Percentiles rank a stretch among this genome's conserved stretches.
These are phyloP conservation scores for Cryptosporidium viatorum DNA, from an alignment of 169 alveolate species.

Conservation along the genomic window DNA sequence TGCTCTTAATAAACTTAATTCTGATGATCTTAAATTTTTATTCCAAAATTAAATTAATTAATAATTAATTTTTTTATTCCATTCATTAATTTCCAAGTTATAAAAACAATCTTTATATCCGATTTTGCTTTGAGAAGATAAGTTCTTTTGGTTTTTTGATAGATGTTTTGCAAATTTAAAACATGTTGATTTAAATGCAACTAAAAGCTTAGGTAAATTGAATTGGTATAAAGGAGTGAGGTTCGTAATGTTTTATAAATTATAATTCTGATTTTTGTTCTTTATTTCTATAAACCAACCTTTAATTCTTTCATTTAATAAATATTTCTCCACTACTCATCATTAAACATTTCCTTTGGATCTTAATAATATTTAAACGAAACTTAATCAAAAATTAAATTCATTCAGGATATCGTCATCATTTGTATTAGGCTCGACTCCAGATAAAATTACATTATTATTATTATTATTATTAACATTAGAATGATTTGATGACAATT, in stretches of 20 bases:
- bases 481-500: background rate
- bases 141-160: too few relatives aligned
- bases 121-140: background rate
- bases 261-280: background rate
- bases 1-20: conserved; percentile 86
- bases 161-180: background rate
- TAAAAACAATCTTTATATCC: background rate
- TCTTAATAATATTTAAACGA: too few relatives aligned
- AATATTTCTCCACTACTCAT: background rate
- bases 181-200: background rate
- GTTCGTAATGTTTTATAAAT: too few relatives aligned
- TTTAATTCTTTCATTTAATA: too few relatives aligned
- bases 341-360: background rate
- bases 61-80: background rate
- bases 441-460: background rate
- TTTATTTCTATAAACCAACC: too few relatives aligned
- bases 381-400: background rate
- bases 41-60: conserved; percentile 77
- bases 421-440: background rate
- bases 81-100: background rate
- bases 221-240: background rate
- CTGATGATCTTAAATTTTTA: conserved; percentile 89
- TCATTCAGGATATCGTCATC: background rate
- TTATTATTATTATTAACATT: background rate
- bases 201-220: background rate